These are phyloP conservation scores for Kodamaea anthophila DNA, from an alignment of 1,139 yeast species.

Conservation along the genomic window DNA sequence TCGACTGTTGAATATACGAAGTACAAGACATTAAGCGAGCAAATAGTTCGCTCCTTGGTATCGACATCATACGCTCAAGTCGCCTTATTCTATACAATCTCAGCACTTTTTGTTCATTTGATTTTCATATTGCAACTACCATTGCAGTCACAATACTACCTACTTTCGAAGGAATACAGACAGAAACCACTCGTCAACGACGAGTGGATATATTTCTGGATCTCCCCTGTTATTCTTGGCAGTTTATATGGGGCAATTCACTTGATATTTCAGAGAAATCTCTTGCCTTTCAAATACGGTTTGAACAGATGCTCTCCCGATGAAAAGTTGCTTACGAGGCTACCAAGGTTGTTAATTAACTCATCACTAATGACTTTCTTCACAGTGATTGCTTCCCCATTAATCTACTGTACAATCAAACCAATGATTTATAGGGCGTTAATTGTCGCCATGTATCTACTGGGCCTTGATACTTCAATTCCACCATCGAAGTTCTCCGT, in stretches of 20 bases:
- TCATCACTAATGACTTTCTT: slow-evolving; percentile 31
- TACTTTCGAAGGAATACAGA: slow-evolving; percentile 41
- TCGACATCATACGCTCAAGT: slow-evolving; percentile 34
- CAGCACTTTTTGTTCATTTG: slow-evolving; percentile 30
- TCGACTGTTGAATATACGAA: slow-evolving; percentile 47
- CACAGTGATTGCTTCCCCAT: slow-evolving; percentile 31
- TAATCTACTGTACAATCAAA: slow-evolving; percentile 42
- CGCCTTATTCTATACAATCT: slow-evolving; percentile 30
- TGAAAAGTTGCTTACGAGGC: slow-evolving; percentile 24
- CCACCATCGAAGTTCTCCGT: slow-evolving; percentile 35
- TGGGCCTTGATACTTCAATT: slow-evolving; percentile 30
- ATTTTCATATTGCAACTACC: slow-evolving; percentile 27
- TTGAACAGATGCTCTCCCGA: slow-evolving; percentile 38
- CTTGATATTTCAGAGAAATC: slow-evolving; percentile 53
- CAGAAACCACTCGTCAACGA: slow-evolving; percentile 58
- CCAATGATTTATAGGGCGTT: slow-evolving; percentile 37
- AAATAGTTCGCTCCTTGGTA: slow-evolving; percentile 41
- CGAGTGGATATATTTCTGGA: slow-evolving; percentile 50
- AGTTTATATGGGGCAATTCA: slow-evolving; percentile 49
- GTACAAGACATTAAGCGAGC: slow-evolving; percentile 45
- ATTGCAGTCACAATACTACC: slow-evolving; percentile 21
- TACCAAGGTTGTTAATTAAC: slow-evolving; percentile 30
- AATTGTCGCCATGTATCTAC: slow-evolving; percentile 19
- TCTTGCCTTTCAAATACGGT: slow-evolving; percentile 47
- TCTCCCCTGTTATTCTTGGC: slow-evolving; percentile 33